phyloP scores from a whole-genome alignment of 257 asterid species.

The Capsicum chinense region DNA sequence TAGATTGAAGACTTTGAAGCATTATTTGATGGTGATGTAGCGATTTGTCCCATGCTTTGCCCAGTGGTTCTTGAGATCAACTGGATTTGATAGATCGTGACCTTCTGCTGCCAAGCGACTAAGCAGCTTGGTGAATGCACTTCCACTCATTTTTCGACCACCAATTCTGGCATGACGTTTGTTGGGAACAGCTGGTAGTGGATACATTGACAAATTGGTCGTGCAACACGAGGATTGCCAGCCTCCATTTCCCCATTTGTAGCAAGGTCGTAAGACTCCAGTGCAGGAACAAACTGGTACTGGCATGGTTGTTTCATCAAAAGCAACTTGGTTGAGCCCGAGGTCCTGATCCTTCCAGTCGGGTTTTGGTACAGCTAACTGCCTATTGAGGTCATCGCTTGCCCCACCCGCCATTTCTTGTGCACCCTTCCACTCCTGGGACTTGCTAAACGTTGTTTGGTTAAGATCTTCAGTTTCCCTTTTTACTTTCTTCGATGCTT shows the following conservation, averaged over 20 bases:
- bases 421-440: conserved; percentile 51
- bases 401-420: conserved; percentile 39
- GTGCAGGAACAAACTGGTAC: conserved; percentile 96
- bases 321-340: conserved; percentile 89
- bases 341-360: conserved; percentile 95
- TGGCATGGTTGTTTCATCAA: conserved; percentile 92
- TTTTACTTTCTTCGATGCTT: conserved; percentile 62
- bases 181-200: conserved; percentile 90
- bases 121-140: conserved; percentile 88
- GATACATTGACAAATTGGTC: conserved; percentile 80
- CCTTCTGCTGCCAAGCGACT: conserved; percentile 91
- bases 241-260: conserved; percentile 99
- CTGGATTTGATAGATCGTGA: conserved; percentile 78
- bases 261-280: conserved; percentile 82
- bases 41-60: conserved; percentile 98
- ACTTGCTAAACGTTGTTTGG: conserved; percentile 45
- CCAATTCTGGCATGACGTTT: conserved; percentile 95
- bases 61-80: conserved; percentile 92
- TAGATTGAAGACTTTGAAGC: conserved; percentile 18
- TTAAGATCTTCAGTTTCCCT: conserved; percentile 64
- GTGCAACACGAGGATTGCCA: conserved; percentile 99
- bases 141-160: conserved; percentile 97
- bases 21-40: conserved; percentile 90
- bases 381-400: conserved; percentile 44
- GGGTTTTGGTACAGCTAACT: conserved; percentile 43